phyloP scores from a whole-genome alignment of 352 stramenopile genomes.

The Phytophthora brassicae region DNA sequence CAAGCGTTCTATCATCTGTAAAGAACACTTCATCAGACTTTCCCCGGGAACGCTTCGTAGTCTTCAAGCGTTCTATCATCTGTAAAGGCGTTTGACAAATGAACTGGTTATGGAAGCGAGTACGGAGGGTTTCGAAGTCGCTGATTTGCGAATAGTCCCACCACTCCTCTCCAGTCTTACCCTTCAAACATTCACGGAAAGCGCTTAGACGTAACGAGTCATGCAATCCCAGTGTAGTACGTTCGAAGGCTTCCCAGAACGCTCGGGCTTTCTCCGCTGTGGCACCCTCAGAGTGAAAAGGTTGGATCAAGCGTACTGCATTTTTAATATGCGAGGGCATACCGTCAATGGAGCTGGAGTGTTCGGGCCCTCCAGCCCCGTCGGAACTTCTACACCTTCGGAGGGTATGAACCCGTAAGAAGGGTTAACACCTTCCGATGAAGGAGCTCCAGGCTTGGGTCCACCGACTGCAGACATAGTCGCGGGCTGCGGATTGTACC shows the following conservation, averaged over 20 bases:
- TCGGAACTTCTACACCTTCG: too few species aligned
- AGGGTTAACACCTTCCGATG: too few species aligned
- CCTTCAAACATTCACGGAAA: background rate
- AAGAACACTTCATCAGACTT: too few species aligned
- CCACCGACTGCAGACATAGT: too few species aligned
- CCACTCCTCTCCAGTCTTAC: background rate
- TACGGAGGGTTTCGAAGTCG: background rate
- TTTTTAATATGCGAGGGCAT: background rate
- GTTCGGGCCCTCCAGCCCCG: too few species aligned
- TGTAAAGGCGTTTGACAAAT: background rate
- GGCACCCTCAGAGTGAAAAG: background rate
- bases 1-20: background rate
- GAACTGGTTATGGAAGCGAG: background rate
- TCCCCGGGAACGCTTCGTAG: background rate
- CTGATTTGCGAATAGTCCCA: background rate
- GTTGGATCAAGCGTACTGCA: background rate
- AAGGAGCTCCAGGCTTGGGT: too few species aligned
- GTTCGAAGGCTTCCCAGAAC: background rate
- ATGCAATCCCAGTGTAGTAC: background rate
- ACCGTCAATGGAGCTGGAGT: too few species aligned
- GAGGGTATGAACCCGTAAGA: too few species aligned
- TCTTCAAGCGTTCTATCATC: background rate
- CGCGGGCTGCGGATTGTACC: too few species aligned
- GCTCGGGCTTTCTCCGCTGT: background rate
- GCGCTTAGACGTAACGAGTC: background rate